Conservation (phyloP, 1,139 yeast genomes). For the Protomyces arabidopsidicola region DNA sequence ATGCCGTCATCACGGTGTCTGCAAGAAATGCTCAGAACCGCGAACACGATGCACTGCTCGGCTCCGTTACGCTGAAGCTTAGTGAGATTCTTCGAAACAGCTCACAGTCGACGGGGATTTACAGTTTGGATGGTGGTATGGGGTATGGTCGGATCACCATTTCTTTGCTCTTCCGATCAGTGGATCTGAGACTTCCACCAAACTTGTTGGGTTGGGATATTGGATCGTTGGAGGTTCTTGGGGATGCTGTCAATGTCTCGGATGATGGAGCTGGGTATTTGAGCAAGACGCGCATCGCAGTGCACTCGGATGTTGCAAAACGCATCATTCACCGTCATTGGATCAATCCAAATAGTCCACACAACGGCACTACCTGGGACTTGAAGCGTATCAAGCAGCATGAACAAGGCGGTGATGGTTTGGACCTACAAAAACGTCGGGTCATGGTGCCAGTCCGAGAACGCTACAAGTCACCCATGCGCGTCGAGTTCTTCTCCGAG, state of each 20-base stretch:
- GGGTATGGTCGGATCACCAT: constrained; percentile 28
- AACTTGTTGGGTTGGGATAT: constrained; percentile 28
- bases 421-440: constrained; percentile 3
- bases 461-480: constrained; percentile 23
- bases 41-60: constrained; percentile 28
- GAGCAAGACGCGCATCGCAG: constrained; percentile 5
- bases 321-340: constrained; percentile 7
- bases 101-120: constrained; percentile 25
- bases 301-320: constrained; percentile 14
- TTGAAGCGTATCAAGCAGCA: constrained; percentile 8
- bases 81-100: constrained; percentile 22
- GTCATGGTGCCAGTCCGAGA: constrained; percentile 23
- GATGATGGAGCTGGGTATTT: constrained; percentile 4
- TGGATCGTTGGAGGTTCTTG: constrained; percentile 23
- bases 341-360: background rate
- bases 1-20: constrained; percentile 22
- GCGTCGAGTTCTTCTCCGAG: constrained; percentile 15
- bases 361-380: constrained; percentile 16
- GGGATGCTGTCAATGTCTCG: constrained; percentile 7
- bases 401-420: background rate
- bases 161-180: constrained; percentile 25
- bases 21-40: constrained; percentile 22
- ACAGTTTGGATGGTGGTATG: constrained; percentile 27
- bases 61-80: constrained; percentile 24
- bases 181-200: constrained; percentile 23